Evolutionary conservation across 441 rosid genomes (phyloP).

Genomic region (Hypseocharis bilobata): DNA sequence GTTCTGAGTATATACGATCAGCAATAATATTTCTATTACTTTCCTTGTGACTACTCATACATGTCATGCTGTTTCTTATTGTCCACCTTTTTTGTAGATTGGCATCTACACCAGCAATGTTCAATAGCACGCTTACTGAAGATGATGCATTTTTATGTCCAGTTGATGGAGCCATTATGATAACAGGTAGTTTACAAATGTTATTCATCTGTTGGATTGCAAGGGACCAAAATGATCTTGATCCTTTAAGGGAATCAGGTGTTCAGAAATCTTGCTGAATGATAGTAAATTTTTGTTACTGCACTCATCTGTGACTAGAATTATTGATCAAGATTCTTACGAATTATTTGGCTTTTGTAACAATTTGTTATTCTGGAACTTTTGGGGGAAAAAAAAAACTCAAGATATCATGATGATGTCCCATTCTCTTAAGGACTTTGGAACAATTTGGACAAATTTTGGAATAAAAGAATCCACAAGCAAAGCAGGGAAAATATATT

Average conservation of each 20-base stretch:
- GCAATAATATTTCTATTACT: not conserved
- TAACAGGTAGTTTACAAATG: conserved; percentile 50
- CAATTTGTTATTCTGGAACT: not conserved
- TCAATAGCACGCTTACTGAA: conserved; percentile 75
- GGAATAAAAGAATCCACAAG: not conserved
- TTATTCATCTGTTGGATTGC: conserved; percentile 14
- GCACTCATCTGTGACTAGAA: not conserved
- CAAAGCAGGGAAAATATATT: not conserved
- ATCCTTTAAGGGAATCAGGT: not conserved
- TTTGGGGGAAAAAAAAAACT: not conserved
- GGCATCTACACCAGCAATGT: conserved; percentile 99
- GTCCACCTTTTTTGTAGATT: conserved; percentile 34
- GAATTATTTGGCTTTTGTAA: not conserved
- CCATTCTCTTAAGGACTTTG: not conserved
- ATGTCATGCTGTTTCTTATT: not conserved
- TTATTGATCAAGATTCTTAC: not conserved
- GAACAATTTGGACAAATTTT: not conserved
- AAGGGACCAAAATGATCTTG: not conserved
- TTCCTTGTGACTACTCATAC: not conserved
- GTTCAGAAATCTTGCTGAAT: not conserved
- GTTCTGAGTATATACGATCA: not conserved
- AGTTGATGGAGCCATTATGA: conserved; percentile 94
- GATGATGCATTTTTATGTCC: conserved; percentile 68
- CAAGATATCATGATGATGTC: not conserved
- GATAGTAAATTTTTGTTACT: not conserved